Conservation (phyloP, 2,329 filamentous ascomycete species). For the Fusarium sp. region DNA sequence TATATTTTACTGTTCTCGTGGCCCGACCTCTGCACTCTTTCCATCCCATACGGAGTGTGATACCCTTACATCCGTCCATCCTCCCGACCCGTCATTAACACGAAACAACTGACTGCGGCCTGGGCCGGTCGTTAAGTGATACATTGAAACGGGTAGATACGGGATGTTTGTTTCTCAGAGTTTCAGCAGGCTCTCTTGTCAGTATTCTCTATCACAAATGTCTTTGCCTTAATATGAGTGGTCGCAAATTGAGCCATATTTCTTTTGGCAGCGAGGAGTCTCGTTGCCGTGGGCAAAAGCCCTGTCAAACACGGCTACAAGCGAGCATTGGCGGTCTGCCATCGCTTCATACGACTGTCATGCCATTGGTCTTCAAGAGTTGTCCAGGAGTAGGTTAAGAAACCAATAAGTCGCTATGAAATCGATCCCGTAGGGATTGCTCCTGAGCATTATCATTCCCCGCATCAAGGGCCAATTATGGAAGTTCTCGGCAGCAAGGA, state of each 20-base stretch:
- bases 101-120: neutral
- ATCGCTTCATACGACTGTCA: too few species aligned
- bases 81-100: too few species aligned
- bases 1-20: neutral
- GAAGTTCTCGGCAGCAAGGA: neutral
- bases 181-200: slow-evolving; percentile 5
- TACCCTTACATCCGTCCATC: too few species aligned
- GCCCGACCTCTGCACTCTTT: slow-evolving; percentile 1
- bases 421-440: neutral
- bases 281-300: neutral
- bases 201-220: neutral
- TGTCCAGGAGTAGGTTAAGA: neutral
- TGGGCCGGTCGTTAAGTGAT: neutral
- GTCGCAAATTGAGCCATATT: neutral
- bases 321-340: neutral
- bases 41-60: neutral
- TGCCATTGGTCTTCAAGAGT: neutral
- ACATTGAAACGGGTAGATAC: neutral
- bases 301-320: neutral
- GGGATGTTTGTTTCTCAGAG: neutral
- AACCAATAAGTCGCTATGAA: neutral
- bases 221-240: neutral
- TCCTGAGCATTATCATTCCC: neutral
- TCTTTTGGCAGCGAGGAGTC: slow-evolving; percentile 7
- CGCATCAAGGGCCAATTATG: neutral